A percentile compares a stretch with the other conserved stretches of the same genome.
Evolutionary conservation across 306 rosid species (phyloP).

Genomic region (Inga leiocalycina): DNA sequence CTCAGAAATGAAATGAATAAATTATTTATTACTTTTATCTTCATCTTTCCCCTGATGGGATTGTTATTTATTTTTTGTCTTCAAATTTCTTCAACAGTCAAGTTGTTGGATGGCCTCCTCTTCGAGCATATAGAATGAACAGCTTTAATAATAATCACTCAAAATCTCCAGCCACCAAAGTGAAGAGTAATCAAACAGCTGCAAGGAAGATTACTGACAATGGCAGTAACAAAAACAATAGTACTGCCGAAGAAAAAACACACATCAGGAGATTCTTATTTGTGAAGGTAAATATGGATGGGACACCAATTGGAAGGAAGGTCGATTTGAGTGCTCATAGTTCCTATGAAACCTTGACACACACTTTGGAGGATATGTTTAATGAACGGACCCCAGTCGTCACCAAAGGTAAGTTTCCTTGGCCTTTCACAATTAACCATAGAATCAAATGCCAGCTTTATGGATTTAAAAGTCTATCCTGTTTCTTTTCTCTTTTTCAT

Average conservation of each 20-base stretch:
- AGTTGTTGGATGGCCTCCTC: conserved; percentile 99
- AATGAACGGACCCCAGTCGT: conserved; percentile 50
- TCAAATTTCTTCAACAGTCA: conserved; percentile 62
- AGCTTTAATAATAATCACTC: conserved; percentile 64
- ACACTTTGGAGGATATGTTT: conserved; percentile 83
- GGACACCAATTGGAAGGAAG: conserved; percentile 88
- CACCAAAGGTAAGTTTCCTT: conserved; percentile 54
- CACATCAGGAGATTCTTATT: conserved; percentile 54
- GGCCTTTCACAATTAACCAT: not conserved
- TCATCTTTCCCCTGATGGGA: conserved; percentile 29
- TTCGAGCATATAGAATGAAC: conserved; percentile 76
- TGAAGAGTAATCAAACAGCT: conserved; percentile 37
- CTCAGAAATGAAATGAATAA: conserved; percentile 5
- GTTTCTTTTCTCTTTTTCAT: not conserved
- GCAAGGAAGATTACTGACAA: conserved; percentile 42
- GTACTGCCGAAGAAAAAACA: conserved; percentile 51
- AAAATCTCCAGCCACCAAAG: conserved; percentile 63
- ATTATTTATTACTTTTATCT: conserved; percentile 11
- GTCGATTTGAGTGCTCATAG: conserved; percentile 80
- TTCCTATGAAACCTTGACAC: conserved; percentile 73
- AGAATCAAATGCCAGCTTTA: not conserved
- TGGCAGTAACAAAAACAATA: conserved; percentile 43
- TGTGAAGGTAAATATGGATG: conserved; percentile 95
- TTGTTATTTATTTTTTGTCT: conserved; percentile 32
- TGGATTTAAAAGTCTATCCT: not conserved